Evolutionary conservation across 83 land plant genomes (phyloP), one percentile per base, ranked within the genome.

Genomic region (Diphasiastrum complanatum): DNA sequence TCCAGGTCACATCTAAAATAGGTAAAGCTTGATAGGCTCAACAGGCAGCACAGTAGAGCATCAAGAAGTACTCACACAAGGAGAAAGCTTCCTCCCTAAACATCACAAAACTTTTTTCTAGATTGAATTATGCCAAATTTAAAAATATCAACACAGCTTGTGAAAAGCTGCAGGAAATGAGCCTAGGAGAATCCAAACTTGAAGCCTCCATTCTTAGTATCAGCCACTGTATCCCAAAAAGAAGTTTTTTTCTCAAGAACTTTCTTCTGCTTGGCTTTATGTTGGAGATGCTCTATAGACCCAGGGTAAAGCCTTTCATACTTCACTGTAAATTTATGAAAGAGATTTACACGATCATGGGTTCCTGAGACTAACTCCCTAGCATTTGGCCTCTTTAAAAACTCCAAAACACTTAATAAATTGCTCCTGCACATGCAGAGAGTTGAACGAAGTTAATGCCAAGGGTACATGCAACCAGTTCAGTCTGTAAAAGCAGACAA

Each of bases 281-380:
- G 37, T 19, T 51, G 47, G 27, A 84, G 61, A 54, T 80, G 45
- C 41, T 84, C 84, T 28, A 91, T 84, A 0, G 73, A 75, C 27
- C 93, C 86, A 6, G 97, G 89, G 46, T 62, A 65, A 30, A 78
- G 46, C 18, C 69, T 46, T 16, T 78, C 89, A 60, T 86, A 75
- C 20, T 73, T 85, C 27, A 58, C 71, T 58, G 59, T 76, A 64
- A 91, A 91, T 69, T 82, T 86, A 0, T 76, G 82, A 66, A 84
- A 64, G 55, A 91, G 65, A 56, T 84, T 87, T 40, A 81, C 85
- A 28, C 95, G 72, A 40, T 91, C 97, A 64, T 46, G 74, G 33
- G 95, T 91, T 37, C 97, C 97, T 23, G 97, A 91, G 5, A 91
- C 95, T 27, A 91, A 73, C 20, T 73, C 76, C 41, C 71, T 68